Conservation (phyloP, 305 asterid species). For the Ruellia speciosa region DNA sequence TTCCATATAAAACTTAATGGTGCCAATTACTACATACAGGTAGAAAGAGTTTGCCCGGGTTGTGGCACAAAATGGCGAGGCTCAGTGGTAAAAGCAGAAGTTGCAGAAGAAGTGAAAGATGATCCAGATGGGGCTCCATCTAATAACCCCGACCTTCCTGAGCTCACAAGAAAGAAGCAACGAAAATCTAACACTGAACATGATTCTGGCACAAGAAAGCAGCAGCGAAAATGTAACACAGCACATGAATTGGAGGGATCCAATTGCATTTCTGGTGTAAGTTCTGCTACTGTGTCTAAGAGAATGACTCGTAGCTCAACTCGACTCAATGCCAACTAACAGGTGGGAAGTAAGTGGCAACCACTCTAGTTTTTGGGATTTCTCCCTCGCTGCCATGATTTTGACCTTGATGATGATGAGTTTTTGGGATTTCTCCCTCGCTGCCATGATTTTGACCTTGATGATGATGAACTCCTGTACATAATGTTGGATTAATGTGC, state of each 20-base stretch:
- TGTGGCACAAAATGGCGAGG: conserved; percentile 58
- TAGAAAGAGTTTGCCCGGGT: conserved; percentile 55
- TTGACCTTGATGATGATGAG: no score
- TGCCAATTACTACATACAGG: conserved; percentile 31
- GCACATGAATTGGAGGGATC: background rate
- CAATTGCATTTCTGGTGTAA: conserved; percentile 13
- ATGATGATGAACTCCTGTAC: background rate
- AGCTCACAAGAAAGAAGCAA: conserved; percentile 30
- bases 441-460: no score
- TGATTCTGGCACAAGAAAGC: conserved; percentile 12
- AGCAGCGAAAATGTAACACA: no score
- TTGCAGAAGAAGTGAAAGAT: conserved; percentile 28
- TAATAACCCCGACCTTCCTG: conserved; percentile 12
- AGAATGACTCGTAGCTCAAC: conserved; percentile 46
- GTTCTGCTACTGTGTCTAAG: conserved; percentile 20
- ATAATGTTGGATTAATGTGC: background rate
- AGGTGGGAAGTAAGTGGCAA: no score
- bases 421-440: no score
- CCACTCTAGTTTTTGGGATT: no score
- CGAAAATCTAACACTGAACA: conserved; percentile 20
- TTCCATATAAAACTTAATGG: conserved; percentile 8
- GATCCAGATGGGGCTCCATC: conserved; percentile 29
- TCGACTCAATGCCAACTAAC: conserved; percentile 12
- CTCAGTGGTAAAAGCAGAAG: conserved; percentile 37
- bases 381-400: no score